Base-by-base conservation (phyloP, 2,329 filamentous ascomycete species). In the Sphaerulina musiva region DNA sequence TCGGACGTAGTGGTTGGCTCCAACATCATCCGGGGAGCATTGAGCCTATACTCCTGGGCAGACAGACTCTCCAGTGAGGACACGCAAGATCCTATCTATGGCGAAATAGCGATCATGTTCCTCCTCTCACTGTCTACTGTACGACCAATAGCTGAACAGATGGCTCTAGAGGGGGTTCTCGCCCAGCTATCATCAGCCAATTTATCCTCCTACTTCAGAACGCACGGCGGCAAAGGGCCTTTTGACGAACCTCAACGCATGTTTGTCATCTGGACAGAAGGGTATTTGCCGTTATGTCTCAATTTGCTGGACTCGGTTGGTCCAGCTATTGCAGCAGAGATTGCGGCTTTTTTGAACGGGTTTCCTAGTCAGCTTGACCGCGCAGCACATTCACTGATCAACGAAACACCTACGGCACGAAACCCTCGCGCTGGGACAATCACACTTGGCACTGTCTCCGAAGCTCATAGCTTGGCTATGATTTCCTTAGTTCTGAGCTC, bases 41-140 rank as follows among this genome's bases (percentile, higher is more conserved):
- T 86, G 5, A 89, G 87, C 34, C 79, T 98, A 4, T 97, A 92
- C 72, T 95, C 90, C 0, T 98, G 93, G 93, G 83, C 92, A 3
- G 90, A 97, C 69, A 83, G 85, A 61, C 78, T 97, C 23, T 81
- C 86, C 0, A 78, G 96, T 39, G 80, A 85, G 0, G 79, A 66
- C 26, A 80, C 86, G 53, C 83, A 84, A 29, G 92, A 97, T 67
- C 92, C 93, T 0, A 77, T 97, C 31, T 97, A 96, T 69, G 93
- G 91, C 59, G 91, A 96, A 68, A 80, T 96, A n/a, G 88, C 87
- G 64, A 80, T 95, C 40, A 79, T 91, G 26, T 95, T 97, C 71
- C 78, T 98, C 11, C 82, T 95, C 20, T 88, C 95, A 62, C 79
- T 98, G 10, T 95, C 91, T 1, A 85, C 82, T 11, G 79, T 97